Evolutionary conservation across 164 flowering plant species (phyloP).

Genomic region (Magnolia changhungtana): DNA sequence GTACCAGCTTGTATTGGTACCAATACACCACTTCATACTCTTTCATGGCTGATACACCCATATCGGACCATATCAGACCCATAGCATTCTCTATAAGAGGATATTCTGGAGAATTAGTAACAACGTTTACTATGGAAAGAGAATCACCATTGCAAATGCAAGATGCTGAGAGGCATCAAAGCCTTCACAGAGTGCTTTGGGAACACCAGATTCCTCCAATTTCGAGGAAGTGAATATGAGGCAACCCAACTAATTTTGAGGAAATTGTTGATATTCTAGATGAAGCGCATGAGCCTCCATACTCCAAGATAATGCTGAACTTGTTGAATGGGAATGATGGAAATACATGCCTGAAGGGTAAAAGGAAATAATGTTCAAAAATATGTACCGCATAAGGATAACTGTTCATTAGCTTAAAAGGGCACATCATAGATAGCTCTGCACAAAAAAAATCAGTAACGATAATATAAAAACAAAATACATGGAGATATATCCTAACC

Average conservation of each 20-base stretch:
- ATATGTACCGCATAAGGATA: neutral
- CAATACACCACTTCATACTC: neutral
- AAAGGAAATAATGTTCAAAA: neutral
- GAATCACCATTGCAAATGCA: slow-evolving; percentile 27
- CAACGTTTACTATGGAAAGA: slow-evolving; percentile 7
- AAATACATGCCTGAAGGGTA: slow-evolving; percentile 35
- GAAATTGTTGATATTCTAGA: slow-evolving; percentile 36
- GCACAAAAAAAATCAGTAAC: too few relatives aligned
- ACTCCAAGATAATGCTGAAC: slow-evolving; percentile 53
- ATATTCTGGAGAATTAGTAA: neutral
- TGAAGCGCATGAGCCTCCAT: slow-evolving; percentile 45
- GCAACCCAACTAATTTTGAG: slow-evolving; percentile 24
- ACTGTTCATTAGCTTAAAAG: too few relatives aligned
- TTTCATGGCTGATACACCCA: neutral
- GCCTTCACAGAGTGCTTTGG: slow-evolving; percentile 44
- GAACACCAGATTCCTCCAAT: slow-evolving; percentile 30
- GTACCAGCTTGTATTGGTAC: neutral
- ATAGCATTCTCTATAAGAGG: neutral
- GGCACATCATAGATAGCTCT: too few relatives aligned
- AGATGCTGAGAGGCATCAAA: slow-evolving; percentile 26
- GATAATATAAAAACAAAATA: too few relatives aligned
- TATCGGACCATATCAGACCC: neutral
- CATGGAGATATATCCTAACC: too few relatives aligned
- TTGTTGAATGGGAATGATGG: slow-evolving; percentile 45
- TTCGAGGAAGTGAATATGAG: slow-evolving; percentile 47